Conservation (phyloP, 1,284 basidiomycete genomes). For the Entoloma clypeatum region DNA sequence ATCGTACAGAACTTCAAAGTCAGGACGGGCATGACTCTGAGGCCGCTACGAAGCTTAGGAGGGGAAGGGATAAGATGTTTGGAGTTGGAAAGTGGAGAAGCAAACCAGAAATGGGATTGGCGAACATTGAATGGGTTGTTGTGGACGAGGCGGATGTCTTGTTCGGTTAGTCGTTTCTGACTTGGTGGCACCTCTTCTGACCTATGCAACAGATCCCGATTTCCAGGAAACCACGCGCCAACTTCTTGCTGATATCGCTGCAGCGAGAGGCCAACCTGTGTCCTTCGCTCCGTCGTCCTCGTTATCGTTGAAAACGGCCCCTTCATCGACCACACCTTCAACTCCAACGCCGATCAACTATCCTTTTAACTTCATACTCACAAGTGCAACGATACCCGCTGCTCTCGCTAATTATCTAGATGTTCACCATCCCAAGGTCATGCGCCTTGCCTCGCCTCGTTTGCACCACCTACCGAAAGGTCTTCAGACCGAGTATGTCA, state of each 20-base stretch:
- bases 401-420: constrained; percentile 67
- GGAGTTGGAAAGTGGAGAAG: constrained; percentile 34
- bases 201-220: constrained; percentile 56
- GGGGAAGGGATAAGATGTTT: constrained; percentile 33
- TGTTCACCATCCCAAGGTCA: constrained; percentile 53
- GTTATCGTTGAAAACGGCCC: constrained; percentile 10
- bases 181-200: constrained; percentile 3
- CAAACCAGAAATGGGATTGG: constrained; percentile 54
- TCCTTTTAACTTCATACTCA: constrained; percentile 76
- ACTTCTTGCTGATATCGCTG: constrained; percentile 65
- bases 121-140: constrained; percentile 78
- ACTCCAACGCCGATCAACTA: constrained; percentile 38
- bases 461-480: constrained; percentile 73
- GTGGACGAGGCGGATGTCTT: constrained; percentile 88
- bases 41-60: constrained; percentile 23
- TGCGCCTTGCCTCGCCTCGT: constrained; percentile 71
- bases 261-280: constrained; percentile 53
- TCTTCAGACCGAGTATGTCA: constrained; percentile 69
- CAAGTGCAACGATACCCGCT: constrained; percentile 85
- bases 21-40: constrained; percentile 22
- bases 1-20: constrained; percentile 38
- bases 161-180: constrained; percentile 53
- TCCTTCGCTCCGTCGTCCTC: constrained; percentile 24
- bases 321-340: constrained; percentile 13
- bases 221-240: constrained; percentile 69